These are phyloP conservation scores for Eremothecium gossypii DNA, from an alignment of 1,139 yeast genomes.

Conservation along the genomic window DNA sequence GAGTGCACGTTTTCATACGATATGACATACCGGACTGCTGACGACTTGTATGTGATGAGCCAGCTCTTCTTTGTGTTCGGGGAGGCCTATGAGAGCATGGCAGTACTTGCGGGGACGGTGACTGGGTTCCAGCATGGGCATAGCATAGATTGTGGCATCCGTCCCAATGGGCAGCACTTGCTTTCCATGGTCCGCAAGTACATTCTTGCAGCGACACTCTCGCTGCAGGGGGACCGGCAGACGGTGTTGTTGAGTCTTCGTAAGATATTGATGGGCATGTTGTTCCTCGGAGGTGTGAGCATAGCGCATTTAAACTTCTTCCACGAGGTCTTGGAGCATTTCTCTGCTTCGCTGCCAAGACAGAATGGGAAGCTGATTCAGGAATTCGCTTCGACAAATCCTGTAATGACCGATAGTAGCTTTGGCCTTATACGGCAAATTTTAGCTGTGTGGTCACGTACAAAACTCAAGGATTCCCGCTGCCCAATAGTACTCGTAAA, in stretches of 20 bases:
- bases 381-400: too few species aligned
- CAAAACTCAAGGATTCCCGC: slow-evolving; percentile 4
- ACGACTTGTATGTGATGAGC: slow-evolving; percentile 8
- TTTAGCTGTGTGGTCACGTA: slow-evolving; percentile 8
- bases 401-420: background rate
- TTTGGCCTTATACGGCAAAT: slow-evolving; percentile 5
- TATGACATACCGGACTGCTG: background rate
- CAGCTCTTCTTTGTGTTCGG: slow-evolving; percentile 15
- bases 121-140: slow-evolving; percentile 10
- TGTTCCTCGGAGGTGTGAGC: slow-evolving; percentile 16
- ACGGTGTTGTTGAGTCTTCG: slow-evolving; percentile 8
- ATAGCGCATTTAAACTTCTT: slow-evolving; percentile 6
- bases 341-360: background rate
- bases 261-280: slow-evolving; percentile 14
- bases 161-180: slow-evolving; percentile 9
- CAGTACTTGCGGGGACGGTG: slow-evolving; percentile 14
- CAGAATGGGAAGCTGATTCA: too few species aligned
- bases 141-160: slow-evolving; percentile 8
- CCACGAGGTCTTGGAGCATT: slow-evolving; percentile 1
- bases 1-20: slow-evolving; percentile 8
- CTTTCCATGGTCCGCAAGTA: slow-evolving; percentile 15
- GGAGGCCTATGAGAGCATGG: slow-evolving; percentile 13
- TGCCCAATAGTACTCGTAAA: slow-evolving; percentile 13
- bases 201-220: slow-evolving; percentile 14
- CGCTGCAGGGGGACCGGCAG: slow-evolving; percentile 15